Evolutionary conservation across 805 yeast genomes (phyloP), one percentile per base, ranked within the genome.

Genomic region (Wickerhamomyces xylosicus): DNA sequence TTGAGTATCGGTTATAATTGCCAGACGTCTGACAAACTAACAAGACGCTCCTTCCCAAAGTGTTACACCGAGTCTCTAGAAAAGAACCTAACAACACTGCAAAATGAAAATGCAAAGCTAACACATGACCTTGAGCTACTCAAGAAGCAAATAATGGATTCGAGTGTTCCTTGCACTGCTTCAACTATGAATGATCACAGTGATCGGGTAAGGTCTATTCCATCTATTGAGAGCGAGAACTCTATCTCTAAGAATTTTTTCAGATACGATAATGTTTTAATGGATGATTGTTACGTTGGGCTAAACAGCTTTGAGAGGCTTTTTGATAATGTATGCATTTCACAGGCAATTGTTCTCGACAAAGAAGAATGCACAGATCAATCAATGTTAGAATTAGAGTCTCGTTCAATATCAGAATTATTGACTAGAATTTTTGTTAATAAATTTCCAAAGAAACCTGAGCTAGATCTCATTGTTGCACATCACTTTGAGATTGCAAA

Each of bases 61-160:
- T 90, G 92, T 0, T 83, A 83, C 52, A 83, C 94, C 1, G 85
- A 80, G 58, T 77, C 75, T 48, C 59, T 83, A 47, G 94, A 83
- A 50, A 67, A 66, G 40, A 76, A 74, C 47, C 63, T 83, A 34
- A 68, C 74, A 27, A 69, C 69, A 27, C 60, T 82, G 39, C 87
- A 82, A 52, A 71, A 72, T 34, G 79, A 73, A 42, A 63, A 72
- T 40, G 60, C 65, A 31, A 54, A 54, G 37, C 53, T 73, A 33
- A 53, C 62, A 35, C 41, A 60, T 3, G 67, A 64, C 38, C 41
- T 63, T 33, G 59, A 57, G 21, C 41, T 47, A 14, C 41, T 60
- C 27, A 55, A 50, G 44, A 36, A 36, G 31, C 33, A 38, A 15
- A 36, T 35, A 36, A 27, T n/a, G n/a, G n/a, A n/a, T n/a, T n/a